phyloP scores from a whole-genome alignment of 306 rosid species.

The Hippophae rhamnoides region DNA sequence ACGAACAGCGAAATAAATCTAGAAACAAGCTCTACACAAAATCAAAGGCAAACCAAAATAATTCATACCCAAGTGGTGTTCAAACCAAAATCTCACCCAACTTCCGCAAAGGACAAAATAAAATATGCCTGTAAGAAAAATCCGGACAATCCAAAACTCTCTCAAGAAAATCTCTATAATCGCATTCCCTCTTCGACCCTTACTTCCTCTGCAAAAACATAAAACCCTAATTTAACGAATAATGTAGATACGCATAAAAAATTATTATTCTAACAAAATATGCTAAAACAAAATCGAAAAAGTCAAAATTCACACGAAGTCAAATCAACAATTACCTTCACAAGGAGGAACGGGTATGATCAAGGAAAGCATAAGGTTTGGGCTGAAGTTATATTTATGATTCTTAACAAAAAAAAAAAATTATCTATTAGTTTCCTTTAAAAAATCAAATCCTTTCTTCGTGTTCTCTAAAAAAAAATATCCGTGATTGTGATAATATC shows the following conservation, averaged over 20 bases:
- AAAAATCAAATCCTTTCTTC: too few species aligned
- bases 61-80: conserved; percentile 27
- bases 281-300: neutral
- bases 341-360: too few species aligned
- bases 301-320: neutral
- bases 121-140: conserved; percentile 19
- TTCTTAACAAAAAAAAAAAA: too few species aligned
- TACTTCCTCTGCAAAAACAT: conserved; percentile 18
- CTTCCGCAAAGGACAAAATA: conserved; percentile 2
- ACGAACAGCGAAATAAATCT: conserved; percentile 6
- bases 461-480: too few species aligned
- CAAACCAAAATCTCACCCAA: conserved; percentile 2
- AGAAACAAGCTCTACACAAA: conserved; percentile 10
- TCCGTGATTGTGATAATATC: too few species aligned
- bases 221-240: conserved; percentile 38
- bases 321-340: too few species aligned
- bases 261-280: neutral
- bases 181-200: conserved; percentile 31
- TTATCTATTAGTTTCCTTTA: too few species aligned
- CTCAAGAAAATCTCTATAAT: conserved; percentile 52
- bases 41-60: conserved; percentile 20
- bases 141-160: conserved; percentile 16
- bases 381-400: too few species aligned
- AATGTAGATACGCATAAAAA: conserved; percentile 25
- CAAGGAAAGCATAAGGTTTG: too few species aligned